Evolutionary conservation across 2,329 filamentous ascomycete genomes (phyloP), one percentile per base, ranked within the genome.

Genomic region (Geosmithia flava): DNA sequence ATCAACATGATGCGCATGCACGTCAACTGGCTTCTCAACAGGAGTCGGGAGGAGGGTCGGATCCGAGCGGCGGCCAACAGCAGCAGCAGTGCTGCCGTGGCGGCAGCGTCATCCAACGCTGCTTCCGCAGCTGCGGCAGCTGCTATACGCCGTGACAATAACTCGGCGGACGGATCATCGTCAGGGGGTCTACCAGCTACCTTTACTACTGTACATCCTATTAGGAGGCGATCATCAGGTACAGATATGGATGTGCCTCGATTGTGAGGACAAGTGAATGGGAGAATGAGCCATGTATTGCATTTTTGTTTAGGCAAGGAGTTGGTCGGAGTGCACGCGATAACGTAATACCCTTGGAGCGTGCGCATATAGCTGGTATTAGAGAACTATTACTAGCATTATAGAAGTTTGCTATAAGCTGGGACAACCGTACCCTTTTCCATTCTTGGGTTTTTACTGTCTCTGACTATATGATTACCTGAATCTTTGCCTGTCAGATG

Each of bases 1-100:
- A 65, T 78, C 51, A 76, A 75, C 46, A 73, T 78, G 54, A 68
- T 80, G 42, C 70, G 71, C 48, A 78, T 79, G 75, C 75, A 80
- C 53, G 72, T 78, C 43, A 72, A 74, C 49, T 78, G 74, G 74
- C 66, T 79, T 27, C 69, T 78, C 59, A 76, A 74, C 51, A 67
- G 70, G 51, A 70, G 70, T 50, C 62, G 72, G 10, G 70, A 74
- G 52, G 71, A 75, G 54, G 68, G 64, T 1, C 63, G 67, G 19
- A 59, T 65, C 37, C 55, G 65, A 50, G 64, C 65, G 1, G 64
- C 65, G 1, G 62, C 64, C 41, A 66, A 64, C 47, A 65, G 52
- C 41, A 42, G 20, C 41, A 42, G 5, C n/a, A 19, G 13, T 8
- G 23, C 23, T 13, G 16, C 23, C 23, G 23, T 8, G 4, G 23